phyloP scores from a whole-genome alignment of 805 yeast species.

The Pichia deserticola region DNA sequence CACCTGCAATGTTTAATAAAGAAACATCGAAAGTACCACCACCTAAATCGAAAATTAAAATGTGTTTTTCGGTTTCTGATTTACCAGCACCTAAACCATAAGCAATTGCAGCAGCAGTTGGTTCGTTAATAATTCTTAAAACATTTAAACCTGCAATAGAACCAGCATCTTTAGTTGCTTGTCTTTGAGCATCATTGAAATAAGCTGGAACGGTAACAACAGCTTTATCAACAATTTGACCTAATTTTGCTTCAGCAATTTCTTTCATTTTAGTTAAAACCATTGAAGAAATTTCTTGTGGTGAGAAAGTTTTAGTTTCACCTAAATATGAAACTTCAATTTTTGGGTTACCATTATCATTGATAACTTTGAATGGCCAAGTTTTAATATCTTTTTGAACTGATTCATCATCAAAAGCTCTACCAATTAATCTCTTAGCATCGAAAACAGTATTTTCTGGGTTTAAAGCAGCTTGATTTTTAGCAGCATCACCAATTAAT shows the following conservation, averaged over 20 bases:
- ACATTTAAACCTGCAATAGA: constrained; percentile 74
- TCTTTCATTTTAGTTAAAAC: constrained; percentile 77
- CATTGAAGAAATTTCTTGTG: constrained; percentile 72
- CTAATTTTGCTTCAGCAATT: constrained; percentile 72
- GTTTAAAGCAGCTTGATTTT: constrained; percentile 77
- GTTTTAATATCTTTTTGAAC: constrained; percentile 88
- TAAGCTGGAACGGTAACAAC: constrained; percentile 76
- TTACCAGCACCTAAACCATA: constrained; percentile 94
- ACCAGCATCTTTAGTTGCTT: constrained; percentile 80
- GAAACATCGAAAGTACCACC: constrained; percentile 99
- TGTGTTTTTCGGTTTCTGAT: constrained; percentile 76
- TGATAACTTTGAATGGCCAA: constrained; percentile 74
- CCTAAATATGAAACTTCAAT: constrained; percentile 64
- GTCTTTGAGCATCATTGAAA: constrained; percentile 76
- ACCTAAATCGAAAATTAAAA: constrained; percentile 91
- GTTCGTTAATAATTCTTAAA: constrained; percentile 70
- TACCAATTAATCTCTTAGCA: constrained; percentile 77
- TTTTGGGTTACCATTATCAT: constrained; percentile 59
- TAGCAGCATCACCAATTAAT: constrained; percentile 78
- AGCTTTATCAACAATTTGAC: constrained; percentile 64
- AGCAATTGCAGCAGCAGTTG: constrained; percentile 97
- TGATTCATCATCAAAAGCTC: constrained; percentile 65
- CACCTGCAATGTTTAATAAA: constrained; percentile 85
- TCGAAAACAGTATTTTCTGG: constrained; percentile 73
- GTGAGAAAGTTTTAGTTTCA: constrained; percentile 62